These are phyloP conservation scores for Colletotrichum siamense DNA, from an alignment of 2,329 filamentous ascomycete genomes.

Conservation along the genomic window DNA sequence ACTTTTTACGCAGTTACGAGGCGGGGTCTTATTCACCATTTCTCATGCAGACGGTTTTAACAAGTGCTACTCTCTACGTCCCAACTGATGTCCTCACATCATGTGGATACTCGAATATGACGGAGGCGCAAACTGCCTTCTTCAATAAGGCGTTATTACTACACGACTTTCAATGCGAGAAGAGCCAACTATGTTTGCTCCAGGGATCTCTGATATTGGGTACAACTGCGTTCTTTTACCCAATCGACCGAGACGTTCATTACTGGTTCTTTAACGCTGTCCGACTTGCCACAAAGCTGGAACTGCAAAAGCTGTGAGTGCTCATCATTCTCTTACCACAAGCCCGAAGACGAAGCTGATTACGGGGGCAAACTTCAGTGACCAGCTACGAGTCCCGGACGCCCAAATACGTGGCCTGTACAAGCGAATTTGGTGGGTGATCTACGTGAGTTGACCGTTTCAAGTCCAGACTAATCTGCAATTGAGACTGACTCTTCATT, in stretches of 20 bases:
- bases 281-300: neutral
- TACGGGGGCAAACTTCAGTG: fast-evolving
- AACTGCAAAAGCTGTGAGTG: neutral
- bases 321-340: too few relatives aligned
- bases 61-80: neutral
- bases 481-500: fast-evolving
- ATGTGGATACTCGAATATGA: neutral
- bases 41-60: neutral
- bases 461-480: neutral
- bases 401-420: neutral
- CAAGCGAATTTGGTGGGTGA: neutral
- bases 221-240: neutral
- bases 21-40: neutral
- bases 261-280: neutral
- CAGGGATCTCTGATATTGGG: neutral
- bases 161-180: neutral
- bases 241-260: neutral
- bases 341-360: neutral
- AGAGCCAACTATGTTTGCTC: neutral
- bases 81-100: neutral
- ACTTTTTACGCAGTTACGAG: neutral
- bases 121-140: neutral
- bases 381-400: neutral
- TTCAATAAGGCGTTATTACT: neutral
- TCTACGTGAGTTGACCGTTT: neutral